Evolutionary conservation across 306 rosid genomes (phyloP).

Genomic region (Urtica urens): DNA sequence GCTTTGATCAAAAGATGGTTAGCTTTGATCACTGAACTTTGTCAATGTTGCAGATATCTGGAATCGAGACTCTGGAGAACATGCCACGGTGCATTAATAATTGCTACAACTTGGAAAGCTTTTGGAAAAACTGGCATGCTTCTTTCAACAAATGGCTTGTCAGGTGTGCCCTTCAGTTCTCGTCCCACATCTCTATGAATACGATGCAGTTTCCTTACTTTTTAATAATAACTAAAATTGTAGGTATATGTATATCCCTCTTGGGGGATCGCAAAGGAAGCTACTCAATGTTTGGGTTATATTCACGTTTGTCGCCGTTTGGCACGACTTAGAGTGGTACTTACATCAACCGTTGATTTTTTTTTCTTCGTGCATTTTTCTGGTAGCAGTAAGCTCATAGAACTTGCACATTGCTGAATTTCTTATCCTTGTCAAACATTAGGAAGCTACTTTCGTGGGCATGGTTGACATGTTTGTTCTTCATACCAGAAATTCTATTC

Average conservation of each 20-base stretch:
- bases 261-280: constrained; percentile 74
- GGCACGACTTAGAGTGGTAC: constrained; percentile 97
- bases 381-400: constrained; percentile 4
- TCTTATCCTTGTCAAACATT: constrained; percentile 20
- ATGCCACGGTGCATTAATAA: constrained; percentile 94
- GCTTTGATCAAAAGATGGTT: constrained; percentile 3
- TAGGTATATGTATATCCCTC: constrained; percentile 92
- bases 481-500: constrained; percentile 66
- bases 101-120: constrained; percentile 74
- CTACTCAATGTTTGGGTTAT: constrained; percentile 75
- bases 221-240: constrained; percentile 14
- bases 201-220: neutral
- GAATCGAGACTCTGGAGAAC: constrained; percentile 86
- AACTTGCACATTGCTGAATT: constrained; percentile 1
- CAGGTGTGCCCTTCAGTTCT: constrained; percentile 41
- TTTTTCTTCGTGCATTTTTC: neutral
- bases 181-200: constrained; percentile 5
- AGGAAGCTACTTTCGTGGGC: constrained; percentile 99
- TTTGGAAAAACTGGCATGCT: constrained; percentile 99
- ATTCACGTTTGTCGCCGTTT: constrained; percentile 85
- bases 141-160: constrained; percentile 98
- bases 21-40: too few relatives aligned
- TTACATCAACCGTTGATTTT: constrained; percentile 12
- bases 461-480: constrained; percentile 90
- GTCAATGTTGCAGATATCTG: constrained; percentile 43